A percentile compares a stretch with the other conserved stretches of the same genome.
These are phyloP conservation scores for Gracilariopsis chorda DNA, from an alignment of 23 red algal genomes.

Conservation along the genomic window DNA sequence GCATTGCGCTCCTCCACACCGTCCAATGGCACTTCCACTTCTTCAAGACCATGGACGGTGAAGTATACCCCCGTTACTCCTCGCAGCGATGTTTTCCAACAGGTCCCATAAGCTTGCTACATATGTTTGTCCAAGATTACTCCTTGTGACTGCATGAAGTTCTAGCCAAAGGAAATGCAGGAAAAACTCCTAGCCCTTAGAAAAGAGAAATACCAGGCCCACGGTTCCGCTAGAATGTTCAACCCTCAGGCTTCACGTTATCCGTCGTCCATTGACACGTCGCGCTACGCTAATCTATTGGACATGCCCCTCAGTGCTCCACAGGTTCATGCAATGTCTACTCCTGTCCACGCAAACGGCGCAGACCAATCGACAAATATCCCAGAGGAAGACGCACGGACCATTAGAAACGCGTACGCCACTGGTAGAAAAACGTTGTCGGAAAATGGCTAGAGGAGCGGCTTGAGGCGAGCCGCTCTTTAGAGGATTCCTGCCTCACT, in stretches of 20 bases:
- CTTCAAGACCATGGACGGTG: too few species aligned
- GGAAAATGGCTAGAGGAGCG: not conserved
- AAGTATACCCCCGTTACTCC: too few species aligned
- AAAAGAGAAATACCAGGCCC: not conserved
- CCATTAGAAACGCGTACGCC: not conserved
- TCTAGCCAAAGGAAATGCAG: not conserved
- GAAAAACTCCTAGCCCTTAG: not conserved
- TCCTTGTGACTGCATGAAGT: conserved; percentile 5
- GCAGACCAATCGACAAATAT: too few species aligned
- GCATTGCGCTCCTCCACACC: too few species aligned
- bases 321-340: not conserved
- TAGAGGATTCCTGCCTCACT: not conserved
- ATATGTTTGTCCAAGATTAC: too few species aligned
- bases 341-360: not conserved
- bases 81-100: too few species aligned
- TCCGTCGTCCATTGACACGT: not conserved
- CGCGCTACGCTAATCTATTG: not conserved
- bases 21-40: too few species aligned
- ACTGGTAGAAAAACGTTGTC: not conserved
- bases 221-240: not conserved
- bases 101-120: too few species aligned
- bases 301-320: not conserved
- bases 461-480: not conserved
- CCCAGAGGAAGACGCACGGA: too few species aligned
- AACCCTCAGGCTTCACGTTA: not conserved